A percentile compares a stretch with the other conserved stretches of the same genome.
Evolutionary conservation across 305 asterid species (phyloP).

Genomic region (Solanum hybrid): DNA sequence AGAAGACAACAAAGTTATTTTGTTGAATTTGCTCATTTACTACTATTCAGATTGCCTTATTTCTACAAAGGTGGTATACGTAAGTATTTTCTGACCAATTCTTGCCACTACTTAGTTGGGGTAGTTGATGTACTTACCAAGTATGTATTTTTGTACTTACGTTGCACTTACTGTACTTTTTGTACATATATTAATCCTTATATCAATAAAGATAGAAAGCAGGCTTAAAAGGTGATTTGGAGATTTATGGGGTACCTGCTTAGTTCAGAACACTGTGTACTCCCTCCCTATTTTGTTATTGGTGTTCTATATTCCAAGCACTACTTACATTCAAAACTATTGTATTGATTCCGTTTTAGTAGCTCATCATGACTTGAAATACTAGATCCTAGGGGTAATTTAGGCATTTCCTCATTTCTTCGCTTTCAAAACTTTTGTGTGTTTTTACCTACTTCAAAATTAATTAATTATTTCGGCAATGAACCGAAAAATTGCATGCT

Average conservation of each 20-base stretch:
- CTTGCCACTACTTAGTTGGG: neutral
- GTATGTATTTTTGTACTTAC: neutral
- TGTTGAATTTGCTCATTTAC: neutral
- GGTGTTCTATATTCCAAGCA: neutral
- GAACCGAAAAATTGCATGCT: neutral
- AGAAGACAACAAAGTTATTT: neutral
- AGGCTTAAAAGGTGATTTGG: neutral
- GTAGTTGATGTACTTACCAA: neutral
- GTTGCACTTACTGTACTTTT: neutral
- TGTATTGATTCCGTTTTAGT: neutral
- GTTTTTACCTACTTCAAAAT: neutral
- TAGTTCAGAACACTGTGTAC: neutral
- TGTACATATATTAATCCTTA: neutral
- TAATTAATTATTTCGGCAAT: neutral
- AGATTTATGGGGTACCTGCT: neutral
- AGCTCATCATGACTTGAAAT: neutral
- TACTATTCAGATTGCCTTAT: neutral
- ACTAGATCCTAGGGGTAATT: neutral
- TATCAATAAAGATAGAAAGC: neutral
- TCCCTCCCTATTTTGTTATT: neutral
- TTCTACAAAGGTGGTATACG: neutral
- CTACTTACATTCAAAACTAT: neutral
- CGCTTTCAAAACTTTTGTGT: neutral
- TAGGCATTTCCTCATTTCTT: neutral
- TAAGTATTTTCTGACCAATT: neutral